Percentiles rank a stretch among this genome's conserved stretches.
These are phyloP conservation scores for Theobroma cacao DNA, from an alignment of 345 rosid species.

Conservation along the genomic window DNA sequence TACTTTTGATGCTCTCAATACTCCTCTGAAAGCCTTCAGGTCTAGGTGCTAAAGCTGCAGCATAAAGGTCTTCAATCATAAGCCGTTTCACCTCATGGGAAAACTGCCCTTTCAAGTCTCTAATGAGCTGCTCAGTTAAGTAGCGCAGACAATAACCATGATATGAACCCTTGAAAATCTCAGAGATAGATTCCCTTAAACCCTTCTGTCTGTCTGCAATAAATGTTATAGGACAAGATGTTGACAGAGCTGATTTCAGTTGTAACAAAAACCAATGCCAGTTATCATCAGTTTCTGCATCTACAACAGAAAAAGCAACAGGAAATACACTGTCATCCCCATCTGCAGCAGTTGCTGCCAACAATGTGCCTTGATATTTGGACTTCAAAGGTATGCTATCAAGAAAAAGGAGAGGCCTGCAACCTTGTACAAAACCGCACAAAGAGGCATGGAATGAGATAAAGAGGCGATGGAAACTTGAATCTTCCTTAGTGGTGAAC, in stretches of 20 bases:
- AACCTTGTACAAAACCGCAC: constrained; percentile 72
- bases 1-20: constrained; percentile 68
- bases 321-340: constrained; percentile 82
- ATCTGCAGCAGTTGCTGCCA: constrained; percentile 88
- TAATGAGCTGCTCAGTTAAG: constrained; percentile 67
- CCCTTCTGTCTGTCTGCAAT: constrained; percentile 83
- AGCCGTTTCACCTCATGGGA: constrained; percentile 86
- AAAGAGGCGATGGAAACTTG: constrained; percentile 89
- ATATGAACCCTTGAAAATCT: constrained; percentile 57
- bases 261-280: constrained; percentile 96
- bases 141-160: constrained; percentile 76
- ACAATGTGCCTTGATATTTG: constrained; percentile 82
- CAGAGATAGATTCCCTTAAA: constrained; percentile 61
- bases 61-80: constrained; percentile 70
- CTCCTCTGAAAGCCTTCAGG: constrained; percentile 61
- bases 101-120: constrained; percentile 82
- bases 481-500: constrained; percentile 84
- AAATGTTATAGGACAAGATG: constrained; percentile 66
- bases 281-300: constrained; percentile 70
- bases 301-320: constrained; percentile 81
- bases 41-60: constrained; percentile 68
- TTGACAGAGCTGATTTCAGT: constrained; percentile 59
- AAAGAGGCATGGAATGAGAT: constrained; percentile 82
- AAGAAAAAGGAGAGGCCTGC: constrained; percentile 90
- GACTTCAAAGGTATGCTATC: constrained; percentile 79